Conservation (phyloP, 2,329 filamentous ascomycete species). For the Simplicillium aogashimaense region DNA sequence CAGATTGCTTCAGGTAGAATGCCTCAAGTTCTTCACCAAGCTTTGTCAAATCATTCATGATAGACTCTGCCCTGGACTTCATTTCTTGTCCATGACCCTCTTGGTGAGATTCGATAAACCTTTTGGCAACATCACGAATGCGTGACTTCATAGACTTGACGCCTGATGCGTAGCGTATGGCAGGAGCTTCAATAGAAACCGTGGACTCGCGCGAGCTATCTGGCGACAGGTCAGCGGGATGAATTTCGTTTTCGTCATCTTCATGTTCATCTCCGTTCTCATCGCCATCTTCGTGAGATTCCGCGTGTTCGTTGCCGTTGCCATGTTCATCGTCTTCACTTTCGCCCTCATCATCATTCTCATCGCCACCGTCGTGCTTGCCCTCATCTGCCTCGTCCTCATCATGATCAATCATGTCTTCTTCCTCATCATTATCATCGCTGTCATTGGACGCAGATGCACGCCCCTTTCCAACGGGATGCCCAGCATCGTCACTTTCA, state of each 20-base stretch:
- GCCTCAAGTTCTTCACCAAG: conserved; percentile 63
- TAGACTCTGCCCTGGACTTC: conserved; percentile 68
- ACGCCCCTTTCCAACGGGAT: too few relatives aligned
- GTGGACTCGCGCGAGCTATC: conserved; percentile 57
- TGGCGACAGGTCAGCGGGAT: conserved; percentile 51
- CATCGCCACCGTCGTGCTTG: conserved; percentile 13
- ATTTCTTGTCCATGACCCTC: conserved; percentile 61
- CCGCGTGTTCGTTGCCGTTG: conserved; percentile 37
- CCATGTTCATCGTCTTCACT: conserved; percentile 46
- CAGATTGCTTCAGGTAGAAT: conserved; percentile 54
- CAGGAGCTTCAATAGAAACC: conserved; percentile 50
- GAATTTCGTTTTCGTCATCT: conserved; percentile 19
- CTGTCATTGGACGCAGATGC: background rate
- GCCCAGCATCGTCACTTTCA: conserved; percentile 1
- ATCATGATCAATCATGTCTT: conserved; percentile 4
- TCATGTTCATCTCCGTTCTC: conserved; percentile 42
- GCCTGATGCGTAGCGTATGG: conserved; percentile 36
- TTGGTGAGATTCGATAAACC: conserved; percentile 77
- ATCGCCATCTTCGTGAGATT: conserved; percentile 18
- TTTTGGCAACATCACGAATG: conserved; percentile 68
- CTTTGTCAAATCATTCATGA: conserved; percentile 61
- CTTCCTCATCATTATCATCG: conserved; percentile 9
- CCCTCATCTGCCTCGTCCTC: conserved; percentile 13
- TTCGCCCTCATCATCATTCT: conserved; percentile 23
- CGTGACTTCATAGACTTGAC: conserved; percentile 48